These are phyloP conservation scores for Penicillium robsamsonii DNA, from an alignment of 495 filamentous ascomycete genomes.

Conservation along the genomic window DNA sequence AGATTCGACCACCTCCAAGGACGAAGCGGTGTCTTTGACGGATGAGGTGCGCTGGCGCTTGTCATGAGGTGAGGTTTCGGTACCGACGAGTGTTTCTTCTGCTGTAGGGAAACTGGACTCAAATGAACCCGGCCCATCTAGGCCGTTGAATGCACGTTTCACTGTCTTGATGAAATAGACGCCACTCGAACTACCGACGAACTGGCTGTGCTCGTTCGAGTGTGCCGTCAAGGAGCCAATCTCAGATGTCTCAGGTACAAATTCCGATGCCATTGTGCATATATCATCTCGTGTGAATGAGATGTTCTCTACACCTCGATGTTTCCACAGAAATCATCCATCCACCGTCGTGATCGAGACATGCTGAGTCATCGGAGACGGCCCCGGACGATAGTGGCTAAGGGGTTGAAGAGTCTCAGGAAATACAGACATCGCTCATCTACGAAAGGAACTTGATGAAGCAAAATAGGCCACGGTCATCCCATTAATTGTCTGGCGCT, in stretches of 20 bases:
- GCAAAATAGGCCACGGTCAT: conserved; percentile 7
- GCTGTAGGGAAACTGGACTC: conserved; percentile 36
- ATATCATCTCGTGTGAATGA: background rate
- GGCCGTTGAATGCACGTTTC: conserved; percentile 36
- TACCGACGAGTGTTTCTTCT: conserved; percentile 41
- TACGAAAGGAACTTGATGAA: background rate
- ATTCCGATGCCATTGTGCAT: conserved; percentile 34
- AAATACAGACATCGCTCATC: background rate
- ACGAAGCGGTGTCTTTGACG: conserved; percentile 12
- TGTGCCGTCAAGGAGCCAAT: conserved; percentile 42
- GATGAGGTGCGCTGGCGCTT: conserved; percentile 23
- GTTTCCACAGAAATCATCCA: background rate
- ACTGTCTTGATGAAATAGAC: conserved; percentile 47
- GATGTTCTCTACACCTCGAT: background rate
- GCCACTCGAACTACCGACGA: conserved; percentile 44
- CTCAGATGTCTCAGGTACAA: conserved; percentile 31
- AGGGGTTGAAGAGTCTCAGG: background rate
- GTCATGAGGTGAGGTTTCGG: conserved; percentile 25
- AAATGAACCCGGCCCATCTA: conserved; percentile 20
- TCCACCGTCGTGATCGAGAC: background rate
- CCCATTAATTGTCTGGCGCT: conserved; percentile 12
- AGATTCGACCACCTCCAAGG: conserved; percentile 12
- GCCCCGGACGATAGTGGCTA: background rate
- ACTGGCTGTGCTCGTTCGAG: conserved; percentile 43
- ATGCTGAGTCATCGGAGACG: background rate